These are phyloP conservation scores for Gossypium schwendimanii DNA, from an alignment of 441 rosid species.

Conservation along the genomic window DNA sequence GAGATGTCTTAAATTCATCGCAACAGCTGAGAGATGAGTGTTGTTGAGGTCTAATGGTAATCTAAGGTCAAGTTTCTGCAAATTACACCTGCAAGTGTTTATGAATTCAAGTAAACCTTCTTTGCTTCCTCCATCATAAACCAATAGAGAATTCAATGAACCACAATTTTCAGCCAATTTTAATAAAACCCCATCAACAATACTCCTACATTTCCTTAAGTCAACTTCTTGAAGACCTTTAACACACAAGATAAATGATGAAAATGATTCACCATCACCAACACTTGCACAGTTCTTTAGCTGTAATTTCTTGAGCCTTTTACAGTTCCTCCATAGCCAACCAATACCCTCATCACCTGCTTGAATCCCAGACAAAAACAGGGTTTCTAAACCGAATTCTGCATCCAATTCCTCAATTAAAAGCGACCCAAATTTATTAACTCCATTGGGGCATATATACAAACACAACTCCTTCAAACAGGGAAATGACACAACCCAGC, in stretches of 20 bases:
- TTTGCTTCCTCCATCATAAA: slow-evolving; percentile 70
- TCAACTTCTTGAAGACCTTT: slow-evolving; percentile 53
- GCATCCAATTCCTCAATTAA: slow-evolving; percentile 29
- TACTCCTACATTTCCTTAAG: slow-evolving; percentile 56
- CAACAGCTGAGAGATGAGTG: slow-evolving; percentile 51
- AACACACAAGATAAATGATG: slow-evolving; percentile 36
- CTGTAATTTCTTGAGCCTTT: slow-evolving; percentile 47
- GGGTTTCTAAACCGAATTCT: slow-evolving; percentile 46
- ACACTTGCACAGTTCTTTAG: slow-evolving; percentile 60
- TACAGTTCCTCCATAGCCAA: slow-evolving; percentile 65
- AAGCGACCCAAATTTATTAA: slow-evolving; percentile 17
- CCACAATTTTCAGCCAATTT: slow-evolving; percentile 54
- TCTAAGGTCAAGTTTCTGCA: slow-evolving; percentile 58
- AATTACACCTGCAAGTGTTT: slow-evolving; percentile 36
- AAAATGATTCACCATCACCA: slow-evolving; percentile 50
- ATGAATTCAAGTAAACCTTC: slow-evolving; percentile 66
- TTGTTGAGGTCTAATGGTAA: slow-evolving; percentile 71
- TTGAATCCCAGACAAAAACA: slow-evolving; percentile 49
- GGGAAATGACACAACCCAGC: slow-evolving; percentile 52
- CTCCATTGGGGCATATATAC: slow-evolving; percentile 19
- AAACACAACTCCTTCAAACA: slow-evolving; percentile 54
- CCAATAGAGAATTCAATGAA: slow-evolving; percentile 50
- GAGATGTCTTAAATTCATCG: slow-evolving; percentile 40
- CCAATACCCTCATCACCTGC: slow-evolving; percentile 46
- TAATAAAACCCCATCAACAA: slow-evolving; percentile 47